Conservation (phyloP, 441 rosid genomes). For the Mallotus repandus region DNA sequence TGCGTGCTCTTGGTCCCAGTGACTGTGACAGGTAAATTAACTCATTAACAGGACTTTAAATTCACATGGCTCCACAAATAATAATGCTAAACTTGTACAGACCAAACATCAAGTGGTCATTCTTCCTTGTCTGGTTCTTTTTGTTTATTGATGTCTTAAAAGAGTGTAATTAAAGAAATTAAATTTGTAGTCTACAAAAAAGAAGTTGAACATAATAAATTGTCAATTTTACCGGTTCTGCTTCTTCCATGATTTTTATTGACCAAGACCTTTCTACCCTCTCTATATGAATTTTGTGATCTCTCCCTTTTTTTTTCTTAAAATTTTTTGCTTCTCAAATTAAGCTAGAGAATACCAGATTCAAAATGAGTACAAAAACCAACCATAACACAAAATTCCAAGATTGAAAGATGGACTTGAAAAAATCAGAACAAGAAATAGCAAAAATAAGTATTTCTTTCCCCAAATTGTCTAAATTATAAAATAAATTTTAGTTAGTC, state of each 20-base stretch:
- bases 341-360: background rate
- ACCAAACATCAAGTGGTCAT: constrained; percentile 21
- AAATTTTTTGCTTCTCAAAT: background rate
- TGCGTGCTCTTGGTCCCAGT: constrained; percentile 52
- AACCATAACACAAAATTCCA: background rate
- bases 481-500: background rate
- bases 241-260: background rate
- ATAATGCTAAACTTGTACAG: constrained; percentile 15
- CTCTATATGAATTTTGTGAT: background rate
- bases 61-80: constrained; percentile 26
- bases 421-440: background rate
- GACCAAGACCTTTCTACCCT: background rate
- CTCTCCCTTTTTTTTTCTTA: background rate
- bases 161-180: constrained; percentile 8
- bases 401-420: background rate
- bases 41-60: constrained; percentile 26
- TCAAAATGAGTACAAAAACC: background rate
- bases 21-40: constrained; percentile 45
- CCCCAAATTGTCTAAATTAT: background rate
- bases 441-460: background rate
- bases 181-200: constrained; percentile 1
- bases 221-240: background rate
- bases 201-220: background rate
- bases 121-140: constrained; percentile 16
- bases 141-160: constrained; percentile 11